Conservation (phyloP, 2,329 filamentous ascomycete genomes). For the Exophiala phaeomuriformis region DNA sequence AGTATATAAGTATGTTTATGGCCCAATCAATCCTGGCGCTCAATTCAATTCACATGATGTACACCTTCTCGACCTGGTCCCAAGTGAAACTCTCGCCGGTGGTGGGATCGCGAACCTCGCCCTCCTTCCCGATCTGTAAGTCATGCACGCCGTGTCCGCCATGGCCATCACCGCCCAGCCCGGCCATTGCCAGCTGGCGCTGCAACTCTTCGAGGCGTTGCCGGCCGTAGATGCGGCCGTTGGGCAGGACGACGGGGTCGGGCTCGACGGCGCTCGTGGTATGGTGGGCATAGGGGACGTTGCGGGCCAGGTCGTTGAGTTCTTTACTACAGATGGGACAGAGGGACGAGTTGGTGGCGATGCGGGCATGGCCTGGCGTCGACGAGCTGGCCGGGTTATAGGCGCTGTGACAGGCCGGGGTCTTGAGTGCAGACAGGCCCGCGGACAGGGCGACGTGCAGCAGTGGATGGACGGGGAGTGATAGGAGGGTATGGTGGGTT, state of each 20-base stretch:
- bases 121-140: constrained; percentile 33
- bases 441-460: constrained; percentile 86
- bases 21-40: not conserved
- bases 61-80: constrained; percentile 72
- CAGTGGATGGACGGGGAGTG: constrained; percentile 71
- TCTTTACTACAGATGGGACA: constrained; percentile 96
- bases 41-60: constrained; percentile 59
- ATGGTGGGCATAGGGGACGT: constrained; percentile 90
- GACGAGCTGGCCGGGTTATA: constrained; percentile 47
- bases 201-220: constrained; percentile 68
- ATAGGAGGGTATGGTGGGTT: constrained; percentile 80
- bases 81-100: constrained; percentile 61
- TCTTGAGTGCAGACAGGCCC: constrained; percentile 90
- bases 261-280: constrained; percentile 87
- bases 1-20: not conserved
- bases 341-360: constrained; percentile 51
- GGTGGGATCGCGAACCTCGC: constrained; percentile 68
- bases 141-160: constrained; percentile 7
- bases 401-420: constrained; percentile 77
- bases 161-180: constrained; percentile 4
- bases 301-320: constrained; percentile 79
- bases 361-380: constrained; percentile 46
- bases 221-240: constrained; percentile 75
- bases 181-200: constrained; percentile 53
- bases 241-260: constrained; percentile 79